Evolutionary conservation across 164 flowering plant genomes (phyloP), one percentile per base, ranked within the genome.

Genomic region (Akebia trifoliata): DNA sequence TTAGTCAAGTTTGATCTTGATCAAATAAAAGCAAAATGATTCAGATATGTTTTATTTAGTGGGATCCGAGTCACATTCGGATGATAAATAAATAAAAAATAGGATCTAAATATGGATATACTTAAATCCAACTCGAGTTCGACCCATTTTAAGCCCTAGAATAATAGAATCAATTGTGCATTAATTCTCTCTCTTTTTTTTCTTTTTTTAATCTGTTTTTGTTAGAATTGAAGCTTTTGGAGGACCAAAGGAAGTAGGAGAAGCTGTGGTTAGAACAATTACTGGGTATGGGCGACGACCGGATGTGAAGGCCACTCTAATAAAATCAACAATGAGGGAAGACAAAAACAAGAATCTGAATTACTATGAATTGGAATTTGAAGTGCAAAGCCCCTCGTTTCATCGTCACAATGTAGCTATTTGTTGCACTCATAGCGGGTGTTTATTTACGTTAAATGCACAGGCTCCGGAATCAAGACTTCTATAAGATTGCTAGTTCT

Each of bases 221-320:
- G 15, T 11, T 54, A 93, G 99, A 39, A 87, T 90, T 54, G 96
- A 84, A 70, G 87, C 90, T 37, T 90, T 90, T 60, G 99, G 99
- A 56, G 89, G 87, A 21, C 79, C 97, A 7, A 70, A 76, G 14
- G 95, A 84, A 48, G 89, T 93, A 6, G 99, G 96, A 56, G 99
- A 90, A 69, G 78, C 87, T 12, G 62, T 93, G 28, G 63, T 90
- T 11, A 59, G 70, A 31, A 79, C 75, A 7, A 69, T 93, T 10
- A 72, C 90, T 9, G 84, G 81, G 11, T 61, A 85, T 0, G 68
- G 80, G 8, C 69, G 68, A 29, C 68, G 83, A 2, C 57, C 82
- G 0, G 83, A 81, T 15, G 75, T 93, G 25, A 75, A 60, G 39
- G 99, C 82, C 24, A 76, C 62, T 15, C 57, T 93, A 60, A 57